Base-by-base conservation (phyloP, 2,329 filamentous ascomycete species). In the Talaromyces funiculosus region DNA sequence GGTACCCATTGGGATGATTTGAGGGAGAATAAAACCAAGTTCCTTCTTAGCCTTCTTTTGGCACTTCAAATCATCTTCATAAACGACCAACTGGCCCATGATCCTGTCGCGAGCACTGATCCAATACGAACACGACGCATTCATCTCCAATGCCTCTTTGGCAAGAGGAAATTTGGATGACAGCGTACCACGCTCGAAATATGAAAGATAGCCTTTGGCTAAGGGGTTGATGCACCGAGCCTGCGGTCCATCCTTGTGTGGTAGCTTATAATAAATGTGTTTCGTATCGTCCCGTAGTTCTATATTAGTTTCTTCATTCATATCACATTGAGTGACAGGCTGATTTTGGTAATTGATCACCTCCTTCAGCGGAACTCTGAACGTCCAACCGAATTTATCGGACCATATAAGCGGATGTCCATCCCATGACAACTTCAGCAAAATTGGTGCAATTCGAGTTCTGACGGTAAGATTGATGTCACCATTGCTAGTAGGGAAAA, bases 91-190 rank as follows among this genome's bases (percentile, higher is more conserved):
- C 70, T 99, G 94, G n/a, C 88, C 90, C 82, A 80, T 93, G 75
- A 99, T 99, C 54, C 94, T 83, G 70, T 96, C 91, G 63, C 94
- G 84, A 16, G 94, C 92, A 69, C 91, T 96, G 67, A 99, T 97
- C 94, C 95, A 99, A 75, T 99, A 99, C 0, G 93, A 97, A 72
- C 95, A 99, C 0, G 92, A 96, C 0, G 94, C 92, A 68, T 99
- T 99, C 94, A 99, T 99, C 67, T 97, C 90, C 45, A 99, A 79
- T 0, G 95, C 94, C 72, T 96, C 92, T 70, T 95, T 97, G 0
- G 94, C 94, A 68, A 97, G 93, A 0, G 86, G 73, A 68, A 89
- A 97, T 72, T 96, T 89, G 0, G 93, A 97, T 0, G 90, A 90
- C 3, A 99, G 78, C 0, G 84, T 90, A 0, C 92, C 93, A 37